phyloP scores from a whole-genome alignment of 164 flowering plant genomes.

The Cinnamomum chago region DNA sequence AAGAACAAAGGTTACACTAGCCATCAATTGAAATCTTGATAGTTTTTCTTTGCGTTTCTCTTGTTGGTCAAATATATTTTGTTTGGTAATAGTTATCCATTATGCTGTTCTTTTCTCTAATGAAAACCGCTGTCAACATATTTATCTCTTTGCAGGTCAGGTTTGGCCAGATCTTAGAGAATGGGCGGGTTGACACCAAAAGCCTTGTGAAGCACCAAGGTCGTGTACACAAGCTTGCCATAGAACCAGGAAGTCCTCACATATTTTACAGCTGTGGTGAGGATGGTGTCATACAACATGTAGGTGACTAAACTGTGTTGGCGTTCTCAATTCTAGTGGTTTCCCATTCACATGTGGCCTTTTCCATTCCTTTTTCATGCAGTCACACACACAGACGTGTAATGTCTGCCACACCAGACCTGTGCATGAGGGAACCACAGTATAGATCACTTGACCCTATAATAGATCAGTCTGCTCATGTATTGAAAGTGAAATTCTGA shows the following conservation, averaged over 20 bases:
- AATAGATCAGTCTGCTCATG: not conserved
- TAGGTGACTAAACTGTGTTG: slow-evolving; percentile 19
- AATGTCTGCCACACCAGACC: not conserved
- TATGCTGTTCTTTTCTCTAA: not conserved
- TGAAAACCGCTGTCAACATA: not conserved
- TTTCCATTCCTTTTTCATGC: not conserved
- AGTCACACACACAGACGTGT: not conserved
- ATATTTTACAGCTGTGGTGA: slow-evolving; percentile 69
- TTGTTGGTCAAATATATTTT: too few relatives aligned
- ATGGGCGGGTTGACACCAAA: slow-evolving; percentile 50
- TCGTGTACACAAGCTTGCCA: slow-evolving; percentile 53
- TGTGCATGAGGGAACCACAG: not conserved
- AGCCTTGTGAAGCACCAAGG: slow-evolving; percentile 56
- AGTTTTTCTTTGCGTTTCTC: too few relatives aligned
- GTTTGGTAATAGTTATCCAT: too few relatives aligned
- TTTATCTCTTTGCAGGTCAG: slow-evolving; percentile 44
- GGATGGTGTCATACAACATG: slow-evolving; percentile 72
- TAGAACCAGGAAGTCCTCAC: slow-evolving; percentile 79
- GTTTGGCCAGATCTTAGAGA: slow-evolving; percentile 44
- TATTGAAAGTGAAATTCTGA: not conserved
- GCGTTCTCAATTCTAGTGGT: not conserved
- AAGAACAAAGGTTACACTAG: too few relatives aligned
- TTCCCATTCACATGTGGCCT: not conserved
- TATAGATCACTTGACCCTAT: not conserved
- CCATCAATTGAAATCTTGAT: too few relatives aligned